These are phyloP conservation scores for Pholiota conissans DNA, from an alignment of 768 basidiomycete species.

Conservation along the genomic window DNA sequence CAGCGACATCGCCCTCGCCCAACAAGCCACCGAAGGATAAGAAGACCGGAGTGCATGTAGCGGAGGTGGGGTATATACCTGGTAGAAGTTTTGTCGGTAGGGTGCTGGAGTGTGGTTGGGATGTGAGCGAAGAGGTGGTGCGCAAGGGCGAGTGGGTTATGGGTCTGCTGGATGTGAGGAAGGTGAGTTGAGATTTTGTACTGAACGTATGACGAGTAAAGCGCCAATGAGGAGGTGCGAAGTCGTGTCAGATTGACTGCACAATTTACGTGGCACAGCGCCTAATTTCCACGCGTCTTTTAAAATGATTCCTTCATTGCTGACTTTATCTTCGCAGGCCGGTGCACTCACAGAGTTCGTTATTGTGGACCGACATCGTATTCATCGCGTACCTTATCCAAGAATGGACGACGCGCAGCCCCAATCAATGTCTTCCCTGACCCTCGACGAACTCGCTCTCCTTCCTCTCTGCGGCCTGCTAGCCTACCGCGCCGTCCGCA, in stretches of 20 bases:
- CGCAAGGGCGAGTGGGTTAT: constrained; percentile 86
- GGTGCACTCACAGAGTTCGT: constrained; percentile 92
- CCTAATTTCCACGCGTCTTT: constrained; percentile 1
- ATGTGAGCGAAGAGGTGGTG: constrained; percentile 64
- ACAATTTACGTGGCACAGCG: background rate
- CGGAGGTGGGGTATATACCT: constrained; percentile 76
- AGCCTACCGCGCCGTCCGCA: constrained; percentile 81
- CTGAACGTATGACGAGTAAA: background rate
- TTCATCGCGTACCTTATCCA: constrained; percentile 73
- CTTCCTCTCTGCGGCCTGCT: constrained; percentile 77
- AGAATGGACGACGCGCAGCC: constrained; percentile 25
- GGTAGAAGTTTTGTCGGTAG: constrained; percentile 87
- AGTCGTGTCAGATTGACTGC: background rate
- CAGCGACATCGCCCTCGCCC: constrained; percentile 5
- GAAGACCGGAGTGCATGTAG: constrained; percentile 16
- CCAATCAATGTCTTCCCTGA: constrained; percentile 22
- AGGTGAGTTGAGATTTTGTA: constrained; percentile 51
- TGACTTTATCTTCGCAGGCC: constrained; percentile 44
- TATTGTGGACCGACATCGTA: constrained; percentile 73
- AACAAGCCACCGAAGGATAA: constrained; percentile 13
- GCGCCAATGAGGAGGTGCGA: background rate
- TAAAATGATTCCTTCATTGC: background rate
- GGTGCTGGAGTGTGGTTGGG: constrained; percentile 81
- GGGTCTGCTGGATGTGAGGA: constrained; percentile 75
- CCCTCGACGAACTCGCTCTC: constrained; percentile 76